Percentiles rank a stretch among this genome's conserved stretches.
These are phyloP conservation scores for Lipomyces sp. DNA, from an alignment of 805 yeast genomes.

Conservation along the genomic window DNA sequence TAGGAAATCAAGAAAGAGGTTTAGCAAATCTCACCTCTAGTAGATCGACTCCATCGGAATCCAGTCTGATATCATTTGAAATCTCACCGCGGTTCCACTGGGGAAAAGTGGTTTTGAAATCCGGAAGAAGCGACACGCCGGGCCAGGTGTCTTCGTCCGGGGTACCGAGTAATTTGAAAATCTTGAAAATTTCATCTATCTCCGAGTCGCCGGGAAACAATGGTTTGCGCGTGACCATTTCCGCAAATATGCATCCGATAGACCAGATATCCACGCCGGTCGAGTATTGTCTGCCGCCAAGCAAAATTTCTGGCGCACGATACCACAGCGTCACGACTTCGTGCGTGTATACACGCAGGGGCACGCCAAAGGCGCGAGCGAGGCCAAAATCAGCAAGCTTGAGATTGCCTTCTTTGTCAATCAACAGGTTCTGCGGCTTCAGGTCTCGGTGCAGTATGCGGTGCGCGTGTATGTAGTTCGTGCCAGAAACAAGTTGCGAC, in stretches of 20 bases:
- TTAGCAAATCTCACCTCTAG: conserved; percentile 43
- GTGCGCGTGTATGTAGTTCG: conserved; percentile 90
- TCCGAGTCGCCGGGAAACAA: conserved; percentile 97
- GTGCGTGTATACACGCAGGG: conserved; percentile 93
- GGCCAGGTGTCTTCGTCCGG: conserved; percentile 95
- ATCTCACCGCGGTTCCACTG: conserved; percentile 78
- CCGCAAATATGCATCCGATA: conserved; percentile 95
- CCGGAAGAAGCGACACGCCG: conserved; percentile 84
- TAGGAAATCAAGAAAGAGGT: background rate
- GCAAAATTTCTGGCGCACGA: conserved; percentile 89
- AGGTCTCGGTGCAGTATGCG: conserved; percentile 92
- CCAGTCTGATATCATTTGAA: conserved; percentile 65
- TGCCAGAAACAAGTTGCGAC: conserved; percentile 88
- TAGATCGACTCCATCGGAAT: conserved; percentile 78
- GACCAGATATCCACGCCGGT: conserved; percentile 99
- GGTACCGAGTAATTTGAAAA: conserved; percentile 88
- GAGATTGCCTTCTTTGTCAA: conserved; percentile 91
- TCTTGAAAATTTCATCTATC: conserved; percentile 92
- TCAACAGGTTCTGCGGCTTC: conserved; percentile 92
- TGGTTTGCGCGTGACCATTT: conserved; percentile 94
- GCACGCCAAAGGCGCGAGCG: conserved; percentile 97
- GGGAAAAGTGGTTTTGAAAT: conserved; percentile 89
- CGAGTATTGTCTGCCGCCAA: conserved; percentile 95
- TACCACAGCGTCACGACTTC: conserved; percentile 99
- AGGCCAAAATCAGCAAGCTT: conserved; percentile 91